A percentile compares a stretch with the other conserved stretches of the same genome.
phyloP scores from a whole-genome alignment of 441 rosid species.

The Pelargonium fulgidum region DNA sequence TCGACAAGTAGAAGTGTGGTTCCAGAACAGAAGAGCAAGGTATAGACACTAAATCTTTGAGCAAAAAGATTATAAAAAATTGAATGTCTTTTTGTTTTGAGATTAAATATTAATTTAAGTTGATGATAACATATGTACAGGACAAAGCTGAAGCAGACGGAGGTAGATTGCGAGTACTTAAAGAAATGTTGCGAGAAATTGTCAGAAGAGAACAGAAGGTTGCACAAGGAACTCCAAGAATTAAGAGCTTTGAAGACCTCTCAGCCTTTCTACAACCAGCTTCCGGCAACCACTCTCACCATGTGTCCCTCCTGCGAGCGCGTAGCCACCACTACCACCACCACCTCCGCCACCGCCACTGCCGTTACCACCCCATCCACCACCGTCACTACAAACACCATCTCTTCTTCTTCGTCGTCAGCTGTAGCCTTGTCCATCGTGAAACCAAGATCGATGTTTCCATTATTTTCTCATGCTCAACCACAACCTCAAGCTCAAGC shows the following conservation, averaged over 20 bases:
- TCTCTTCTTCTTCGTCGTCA: no score
- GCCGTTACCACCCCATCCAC: no score
- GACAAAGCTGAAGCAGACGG: slow-evolving; percentile 95
- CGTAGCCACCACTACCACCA: slow-evolving; percentile 47
- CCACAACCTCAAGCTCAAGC: slow-evolving; percentile 29
- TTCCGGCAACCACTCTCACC: slow-evolving; percentile 93
- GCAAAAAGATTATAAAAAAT: no score
- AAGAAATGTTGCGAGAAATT: slow-evolving; percentile 83
- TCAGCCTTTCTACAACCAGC: slow-evolving; percentile 81
- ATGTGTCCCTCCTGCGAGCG: slow-evolving; percentile 98
- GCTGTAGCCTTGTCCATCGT: no score
- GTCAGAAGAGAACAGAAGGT: slow-evolving; percentile 83
- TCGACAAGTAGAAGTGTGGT: slow-evolving; percentile 98
- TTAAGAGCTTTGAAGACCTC: slow-evolving; percentile 74
- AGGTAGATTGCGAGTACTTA: slow-evolving; percentile 88
- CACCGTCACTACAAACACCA: no score
- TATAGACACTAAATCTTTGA: slow-evolving; percentile 8
- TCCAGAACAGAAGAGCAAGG: slow-evolving; percentile 96
- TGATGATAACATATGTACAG: no score
- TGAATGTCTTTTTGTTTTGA: no score
- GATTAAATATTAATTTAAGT: no score
- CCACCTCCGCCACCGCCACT: slow-evolving; percentile 1
- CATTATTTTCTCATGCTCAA: slow-evolving; percentile 29
- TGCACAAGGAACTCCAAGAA: slow-evolving; percentile 83
- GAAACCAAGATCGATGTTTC: slow-evolving; percentile 23